phyloP scores from a whole-genome alignment of 106 monocot genomes.

The Alisma plantagoaquatica region DNA sequence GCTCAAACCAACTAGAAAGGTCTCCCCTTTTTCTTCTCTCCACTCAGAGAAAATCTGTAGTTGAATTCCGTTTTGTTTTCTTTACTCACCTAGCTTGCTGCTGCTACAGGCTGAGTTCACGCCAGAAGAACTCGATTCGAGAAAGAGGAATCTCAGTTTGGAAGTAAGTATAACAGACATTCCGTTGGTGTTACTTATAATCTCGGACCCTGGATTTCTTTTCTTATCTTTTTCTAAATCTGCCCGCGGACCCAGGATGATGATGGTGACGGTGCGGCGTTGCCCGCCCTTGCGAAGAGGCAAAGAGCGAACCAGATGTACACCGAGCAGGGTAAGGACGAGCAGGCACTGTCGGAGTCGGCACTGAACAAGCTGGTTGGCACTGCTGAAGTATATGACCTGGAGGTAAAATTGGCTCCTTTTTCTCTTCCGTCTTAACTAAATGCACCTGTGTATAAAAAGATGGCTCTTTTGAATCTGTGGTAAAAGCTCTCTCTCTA shows the following conservation, averaged over 20 bases:
- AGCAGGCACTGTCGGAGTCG: constrained; percentile 71
- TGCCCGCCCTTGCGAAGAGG: constrained; percentile 43
- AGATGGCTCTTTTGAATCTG: not conserved
- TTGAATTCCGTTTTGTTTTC: not conserved
- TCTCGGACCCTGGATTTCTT: too few relatives aligned
- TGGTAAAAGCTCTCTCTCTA: not conserved
- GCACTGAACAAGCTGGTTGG: constrained; percentile 85
- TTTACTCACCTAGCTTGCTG: not conserved
- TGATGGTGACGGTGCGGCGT: constrained; percentile 16
- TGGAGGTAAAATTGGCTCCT: constrained; percentile 52
- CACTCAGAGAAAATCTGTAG: not conserved
- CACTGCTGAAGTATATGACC: constrained; percentile 43
- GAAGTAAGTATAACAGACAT: constrained; percentile 23
- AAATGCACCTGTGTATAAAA: too few relatives aligned
- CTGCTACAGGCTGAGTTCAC: constrained; percentile 62
- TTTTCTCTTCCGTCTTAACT: too few relatives aligned
- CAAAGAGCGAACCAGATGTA: constrained; percentile 27
- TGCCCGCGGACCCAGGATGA: constrained; percentile 22
- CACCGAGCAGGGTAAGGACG: constrained; percentile 49
- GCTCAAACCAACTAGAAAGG: constrained; percentile 51
- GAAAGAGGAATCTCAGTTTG: constrained; percentile 47
- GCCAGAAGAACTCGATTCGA: constrained; percentile 50
- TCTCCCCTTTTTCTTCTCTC: constrained; percentile 5
- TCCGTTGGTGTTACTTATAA: not conserved
- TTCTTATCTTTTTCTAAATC: not conserved